Conservation (phyloP, 805 yeast genomes). For the Saturnispora ahearnii region DNA sequence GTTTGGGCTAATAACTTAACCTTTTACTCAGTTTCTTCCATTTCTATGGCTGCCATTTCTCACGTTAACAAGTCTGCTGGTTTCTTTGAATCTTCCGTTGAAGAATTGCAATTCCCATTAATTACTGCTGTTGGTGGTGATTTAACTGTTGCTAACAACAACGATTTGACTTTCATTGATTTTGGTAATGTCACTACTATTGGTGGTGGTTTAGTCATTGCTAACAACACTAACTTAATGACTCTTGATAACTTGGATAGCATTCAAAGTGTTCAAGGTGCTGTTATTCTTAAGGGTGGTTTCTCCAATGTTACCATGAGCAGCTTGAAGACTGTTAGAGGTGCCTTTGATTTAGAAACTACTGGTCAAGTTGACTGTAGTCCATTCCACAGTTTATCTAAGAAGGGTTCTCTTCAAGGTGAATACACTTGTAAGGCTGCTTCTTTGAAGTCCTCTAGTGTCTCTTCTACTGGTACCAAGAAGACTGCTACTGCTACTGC, state of each 20-base stretch:
- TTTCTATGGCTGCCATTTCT: slow-evolving; percentile 60
- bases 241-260: slow-evolving; percentile 64
- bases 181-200: slow-evolving; percentile 62
- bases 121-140: slow-evolving; percentile 71
- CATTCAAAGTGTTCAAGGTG: slow-evolving; percentile 76
- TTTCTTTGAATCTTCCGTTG: slow-evolving; percentile 63
- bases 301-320: slow-evolving; percentile 74
- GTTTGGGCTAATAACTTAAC: slow-evolving; percentile 82
- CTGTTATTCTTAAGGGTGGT: slow-evolving; percentile 71
- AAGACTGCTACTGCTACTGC: slow-evolving; percentile 17
- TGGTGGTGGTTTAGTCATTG: slow-evolving; percentile 90
- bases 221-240: slow-evolving; percentile 70
- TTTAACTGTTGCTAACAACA: slow-evolving; percentile 66
- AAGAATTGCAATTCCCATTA: slow-evolving; percentile 42
- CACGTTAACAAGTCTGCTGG: slow-evolving; percentile 76
- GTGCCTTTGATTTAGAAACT: slow-evolving; percentile 84
- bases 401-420: slow-evolving; percentile 83
- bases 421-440: slow-evolving; percentile 74
- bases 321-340: slow-evolving; percentile 67
- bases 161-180: slow-evolving; percentile 56
- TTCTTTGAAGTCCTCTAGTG: slow-evolving; percentile 31
- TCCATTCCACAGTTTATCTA: slow-evolving; percentile 61
- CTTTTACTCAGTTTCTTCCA: slow-evolving; percentile 69
- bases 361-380: slow-evolving; percentile 73
- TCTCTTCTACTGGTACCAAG: slow-evolving; percentile 22